Conservation (phyloP, 257 asterid species). For the Marsdenia floribunda region DNA sequence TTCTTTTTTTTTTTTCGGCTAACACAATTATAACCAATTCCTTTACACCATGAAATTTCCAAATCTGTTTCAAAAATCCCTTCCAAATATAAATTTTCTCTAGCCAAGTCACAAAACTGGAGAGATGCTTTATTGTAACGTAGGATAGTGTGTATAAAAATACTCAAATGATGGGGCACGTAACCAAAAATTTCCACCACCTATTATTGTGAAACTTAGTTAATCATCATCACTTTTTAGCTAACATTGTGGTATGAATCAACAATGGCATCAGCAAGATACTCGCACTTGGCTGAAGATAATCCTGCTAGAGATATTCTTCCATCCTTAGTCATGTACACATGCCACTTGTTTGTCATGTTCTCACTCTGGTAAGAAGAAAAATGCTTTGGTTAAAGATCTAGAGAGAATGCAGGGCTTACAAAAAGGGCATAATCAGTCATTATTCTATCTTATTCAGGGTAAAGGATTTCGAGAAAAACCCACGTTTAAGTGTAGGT, state of each 20-base stretch:
- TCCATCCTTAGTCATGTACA: conserved; percentile 95
- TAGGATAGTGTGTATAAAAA: not conserved
- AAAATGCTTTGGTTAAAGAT: not conserved
- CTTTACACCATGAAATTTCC: not conserved
- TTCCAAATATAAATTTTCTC: not conserved
- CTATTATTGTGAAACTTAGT: not conserved
- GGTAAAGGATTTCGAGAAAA: not conserved
- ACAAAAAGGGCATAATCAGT: no score
- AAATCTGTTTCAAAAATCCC: not conserved
- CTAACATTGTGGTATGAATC: conserved; percentile 80
- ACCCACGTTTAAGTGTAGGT: not conserved
- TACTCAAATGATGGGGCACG: not conserved
- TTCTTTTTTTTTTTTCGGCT: not conserved
- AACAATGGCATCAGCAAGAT: conserved; percentile 91
- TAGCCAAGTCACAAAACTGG: not conserved
- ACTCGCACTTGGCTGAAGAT: conserved; percentile 85
- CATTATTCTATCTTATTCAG: conserved; percentile 12
- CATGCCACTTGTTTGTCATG: conserved; percentile 90
- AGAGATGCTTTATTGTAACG: not conserved
- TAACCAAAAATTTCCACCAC: conserved; percentile 3
- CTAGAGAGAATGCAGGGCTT: not conserved
- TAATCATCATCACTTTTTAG: conserved; percentile 28
- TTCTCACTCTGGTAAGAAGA: conserved; percentile 63
- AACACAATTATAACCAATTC: not conserved
- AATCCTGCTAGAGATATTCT: conserved; percentile 94